Evolutionary conservation across 176 grass and related monocot species (phyloP), one percentile per base, ranked within the genome.

Genomic region (Ensete ventricosum): DNA sequence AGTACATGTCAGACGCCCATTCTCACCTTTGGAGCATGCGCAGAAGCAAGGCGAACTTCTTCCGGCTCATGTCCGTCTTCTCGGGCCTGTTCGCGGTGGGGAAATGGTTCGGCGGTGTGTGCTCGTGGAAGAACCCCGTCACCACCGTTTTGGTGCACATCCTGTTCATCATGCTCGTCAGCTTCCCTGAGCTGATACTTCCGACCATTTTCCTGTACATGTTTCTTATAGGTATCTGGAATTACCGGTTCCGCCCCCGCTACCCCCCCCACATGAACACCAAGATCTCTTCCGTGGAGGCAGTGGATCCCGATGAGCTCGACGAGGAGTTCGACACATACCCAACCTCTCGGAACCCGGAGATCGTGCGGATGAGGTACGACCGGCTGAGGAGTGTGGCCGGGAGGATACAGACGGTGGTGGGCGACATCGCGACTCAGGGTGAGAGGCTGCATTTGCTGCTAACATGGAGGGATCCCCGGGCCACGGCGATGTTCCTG

Each of bases 261-360:
- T 72, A 88, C 60, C 93, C 93, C 66, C 90, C 94, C 52, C 88
- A 93, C 50, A 90, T 97, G 88, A 82, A 93, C 83, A 93, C 88
- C 14, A 80, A 81, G 80, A 69, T 93, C 78, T 98, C 94, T 20
- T 83, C 80, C 21, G 94, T 85, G 14, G 88, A 98, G 68, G 55
- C 64, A 11, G 82, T 82, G 2, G 20, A 77, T 73, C 86, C 82
- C 55, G 96, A 99, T 22, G 96, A 99, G 73, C 80, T 99, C 58
- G 96, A 99, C 66, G 96, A 99, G 76, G 96, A 99, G 76, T 99
- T 99, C 66, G 96, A 99, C 69, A 85, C 86, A 9, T 99, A 94
- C 76, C 96, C 96, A 21, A 94, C 95, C 2, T 66, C 83, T 9
- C 81, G 52, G 79, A 80, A 67, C 70, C 21, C 77, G 25, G 94